phyloP scores from a whole-genome alignment of 257 asterid genomes.

The Haberlea rhodopensis region DNA sequence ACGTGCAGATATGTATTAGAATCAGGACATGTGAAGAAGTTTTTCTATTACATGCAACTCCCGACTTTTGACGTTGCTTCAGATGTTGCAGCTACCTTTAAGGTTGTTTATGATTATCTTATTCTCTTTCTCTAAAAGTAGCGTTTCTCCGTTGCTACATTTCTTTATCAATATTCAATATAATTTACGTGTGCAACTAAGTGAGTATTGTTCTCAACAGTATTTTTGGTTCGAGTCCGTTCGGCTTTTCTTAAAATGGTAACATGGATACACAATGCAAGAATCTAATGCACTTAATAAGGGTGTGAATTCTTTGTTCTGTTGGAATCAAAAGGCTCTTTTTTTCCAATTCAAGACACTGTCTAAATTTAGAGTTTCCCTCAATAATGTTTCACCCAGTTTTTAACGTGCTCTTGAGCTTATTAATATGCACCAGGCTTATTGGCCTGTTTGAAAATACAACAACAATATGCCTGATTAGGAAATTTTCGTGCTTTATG shows the following conservation, averaged over 20 bases:
- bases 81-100: constrained; percentile 82
- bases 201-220: too few species aligned
- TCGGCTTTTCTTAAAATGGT: neutral
- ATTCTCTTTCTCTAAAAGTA: neutral
- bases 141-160: too few species aligned
- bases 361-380: too few species aligned
- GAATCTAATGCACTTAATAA: neutral
- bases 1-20: constrained; percentile 58
- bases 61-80: constrained; percentile 94
- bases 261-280: too few species aligned
- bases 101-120: constrained; percentile 32
- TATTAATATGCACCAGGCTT: neutral
- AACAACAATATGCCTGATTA: neutral
- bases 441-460: neutral
- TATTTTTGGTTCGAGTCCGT: neutral
- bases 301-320: neutral
- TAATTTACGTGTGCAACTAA: neutral
- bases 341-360: too few species aligned
- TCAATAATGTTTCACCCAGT: too few species aligned
- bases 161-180: neutral
- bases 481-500: neutral
- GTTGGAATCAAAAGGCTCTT: too few species aligned
- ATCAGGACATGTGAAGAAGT: constrained; percentile 59
- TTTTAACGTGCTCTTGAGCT: neutral
- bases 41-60: constrained; percentile 72